phyloP scores from a whole-genome alignment of 768 basidiomycete genomes.

The Kwoniella dendrophila region DNA sequence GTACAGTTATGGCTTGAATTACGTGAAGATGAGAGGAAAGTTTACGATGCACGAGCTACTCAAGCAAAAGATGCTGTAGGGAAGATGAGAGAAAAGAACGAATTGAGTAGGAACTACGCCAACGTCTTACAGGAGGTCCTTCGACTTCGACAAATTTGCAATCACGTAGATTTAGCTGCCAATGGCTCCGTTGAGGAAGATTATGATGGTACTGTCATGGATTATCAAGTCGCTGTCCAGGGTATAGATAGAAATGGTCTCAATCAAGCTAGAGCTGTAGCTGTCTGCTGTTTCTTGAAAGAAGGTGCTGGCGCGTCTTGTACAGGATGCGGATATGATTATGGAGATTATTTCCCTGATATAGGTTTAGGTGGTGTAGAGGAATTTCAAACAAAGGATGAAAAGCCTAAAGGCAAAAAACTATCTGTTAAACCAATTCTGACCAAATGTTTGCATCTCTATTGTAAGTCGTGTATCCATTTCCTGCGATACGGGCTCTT shows the following conservation, averaged over 20 bases:
- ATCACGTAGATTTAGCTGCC: constrained; percentile 72
- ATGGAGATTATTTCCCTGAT: constrained; percentile 59
- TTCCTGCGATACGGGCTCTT: background rate
- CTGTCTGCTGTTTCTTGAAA: constrained; percentile 80
- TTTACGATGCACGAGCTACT: constrained; percentile 85
- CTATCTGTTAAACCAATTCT: constrained; percentile 63
- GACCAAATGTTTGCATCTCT: constrained; percentile 92
- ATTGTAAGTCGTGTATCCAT: constrained; percentile 61
- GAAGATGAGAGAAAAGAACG: constrained; percentile 80
- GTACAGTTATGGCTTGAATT: constrained; percentile 83
- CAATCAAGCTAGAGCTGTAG: constrained; percentile 68
- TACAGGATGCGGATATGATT: constrained; percentile 79
- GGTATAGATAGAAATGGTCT: constrained; percentile 79
- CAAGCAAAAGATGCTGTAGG: constrained; percentile 91
- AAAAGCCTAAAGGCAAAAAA: constrained; percentile 40
- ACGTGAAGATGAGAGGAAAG: constrained; percentile 73
- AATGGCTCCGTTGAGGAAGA: constrained; percentile 59
- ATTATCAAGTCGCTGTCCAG: constrained; percentile 77
- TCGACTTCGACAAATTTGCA: constrained; percentile 94
- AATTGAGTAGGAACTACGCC: constrained; percentile 97
- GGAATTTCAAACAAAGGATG: constrained; percentile 55
- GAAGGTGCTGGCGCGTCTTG: constrained; percentile 89
- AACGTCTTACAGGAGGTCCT: constrained; percentile 95
- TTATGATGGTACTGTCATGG: constrained; percentile 58
- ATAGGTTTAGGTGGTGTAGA: constrained; percentile 36